Evolutionary conservation across 2,329 filamentous ascomycete species (phyloP).

Genomic region (Dryadomyces quercivorus): DNA sequence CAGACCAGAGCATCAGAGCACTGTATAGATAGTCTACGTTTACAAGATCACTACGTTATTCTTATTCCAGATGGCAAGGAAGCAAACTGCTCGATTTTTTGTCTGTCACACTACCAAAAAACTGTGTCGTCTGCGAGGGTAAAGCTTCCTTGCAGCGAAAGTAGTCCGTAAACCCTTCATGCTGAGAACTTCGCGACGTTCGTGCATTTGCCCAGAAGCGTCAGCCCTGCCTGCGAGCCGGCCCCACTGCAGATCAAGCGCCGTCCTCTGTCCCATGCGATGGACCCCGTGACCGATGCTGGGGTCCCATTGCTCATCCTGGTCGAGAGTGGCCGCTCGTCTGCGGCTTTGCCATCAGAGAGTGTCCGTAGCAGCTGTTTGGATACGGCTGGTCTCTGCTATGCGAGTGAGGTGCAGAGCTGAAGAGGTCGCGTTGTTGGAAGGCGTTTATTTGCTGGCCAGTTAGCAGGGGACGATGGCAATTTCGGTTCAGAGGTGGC

Average conservation of each 20-base stretch:
- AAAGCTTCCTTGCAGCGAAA: slow-evolving; percentile 3
- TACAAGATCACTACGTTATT: no score
- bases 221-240: background rate
- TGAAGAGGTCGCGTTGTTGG: slow-evolving; percentile 3
- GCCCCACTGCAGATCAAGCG: background rate
- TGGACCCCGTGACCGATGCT: background rate
- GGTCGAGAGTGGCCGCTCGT: background rate
- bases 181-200: background rate
- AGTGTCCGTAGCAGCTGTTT: background rate
- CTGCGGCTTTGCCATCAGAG: background rate
- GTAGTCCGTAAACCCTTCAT: slow-evolving; percentile 1
- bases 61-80: no score
- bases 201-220: background rate
- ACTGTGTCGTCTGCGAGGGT: slow-evolving; percentile 1
- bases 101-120: slow-evolving; percentile 1
- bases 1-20: background rate
- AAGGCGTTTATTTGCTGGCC: slow-evolving; percentile 6
- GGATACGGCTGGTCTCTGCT: background rate
- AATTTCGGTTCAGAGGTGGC: no score
- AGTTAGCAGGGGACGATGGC: background rate
- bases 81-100: slow-evolving; percentile 4
- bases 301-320: background rate
- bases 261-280: background rate
- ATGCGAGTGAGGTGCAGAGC: slow-evolving; percentile 5
- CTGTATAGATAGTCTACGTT: no score